Base-by-base conservation (phyloP, 805 yeast species). In the Wickerhamiella kurtzmanii region DNA sequence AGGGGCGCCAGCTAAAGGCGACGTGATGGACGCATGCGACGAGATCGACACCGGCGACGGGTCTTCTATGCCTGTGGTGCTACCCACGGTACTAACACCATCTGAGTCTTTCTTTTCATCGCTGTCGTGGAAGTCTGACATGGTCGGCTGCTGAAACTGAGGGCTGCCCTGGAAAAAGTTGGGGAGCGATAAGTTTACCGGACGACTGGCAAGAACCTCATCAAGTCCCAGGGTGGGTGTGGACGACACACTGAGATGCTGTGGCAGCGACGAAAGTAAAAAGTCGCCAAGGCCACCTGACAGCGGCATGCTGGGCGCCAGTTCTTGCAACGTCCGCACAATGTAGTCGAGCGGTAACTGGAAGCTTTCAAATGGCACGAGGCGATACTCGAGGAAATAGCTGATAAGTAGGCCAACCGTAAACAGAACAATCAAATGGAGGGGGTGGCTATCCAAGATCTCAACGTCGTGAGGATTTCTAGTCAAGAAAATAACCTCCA, bases 391-490 rank as follows among this genome's bases (percentile, higher is more conserved):
- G 16, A 45, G 20, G 9, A 50, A 44, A 15, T 42, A 45, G 28
- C 44, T 11, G 41, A 50, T 43, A 3, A 48, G 32, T 1, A 50
- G 40, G 6, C 49, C 43, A n/a, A 50, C 44, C 16, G 47, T 44
- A 37, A 50, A 50, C 46, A 50, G 21, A 4, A 48, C 22, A 13
- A 43, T 25, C 15, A 50, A 49, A 21, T 48, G 49, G 22, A 53
- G 42, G 9, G 57, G 57, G 45, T 53, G 53, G 11, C 48, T 37
- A 21, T 50, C 44, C 28, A 50, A 44, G 13, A 44, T 44, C 15
- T 50, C 45, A 17, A 53, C 25, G 32, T 55, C 58, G 22, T 52
- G 47, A 15, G 56, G 54, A 47, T 52, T 53, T 16, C 56, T 49
- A 13, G 53, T 50, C 19, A 51, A 44, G 9, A 53, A 46, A n/a